Base-by-base conservation (phyloP, 148 eudicot genomes). In the Chenopodium quinoa region DNA sequence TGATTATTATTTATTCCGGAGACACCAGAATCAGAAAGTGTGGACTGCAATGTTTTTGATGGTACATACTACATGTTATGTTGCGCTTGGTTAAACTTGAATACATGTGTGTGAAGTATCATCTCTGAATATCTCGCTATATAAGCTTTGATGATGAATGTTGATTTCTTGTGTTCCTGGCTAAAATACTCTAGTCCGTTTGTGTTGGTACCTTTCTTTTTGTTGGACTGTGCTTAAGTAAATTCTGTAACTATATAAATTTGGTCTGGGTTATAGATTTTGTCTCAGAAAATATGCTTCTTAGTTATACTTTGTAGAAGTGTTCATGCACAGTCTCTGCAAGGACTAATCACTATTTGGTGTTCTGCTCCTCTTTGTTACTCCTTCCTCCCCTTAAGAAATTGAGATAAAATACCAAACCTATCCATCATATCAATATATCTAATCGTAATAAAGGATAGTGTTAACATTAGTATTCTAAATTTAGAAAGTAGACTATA, bases 11-110 rank as follows among this genome's bases (percentile, higher is more conserved):
- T 66, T 91, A 23, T 93, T 93, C 86, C 88, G 89, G 78, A 91
- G 91, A 87, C 90, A 66, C 23, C 97, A 93, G 82, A 91, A 88
- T 87, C 92, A 85, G 85, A 88, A 89, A 89, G 97, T 91, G 52
- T 93, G 94, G 97, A 88, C 92, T 71, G 90, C 97, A 74, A 89
- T 90, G 93, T 89, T 93, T 88, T 81, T 93, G 67, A 93, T 93
- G 97, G 97, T 93, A 93, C 75, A 16, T 79, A 31, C 7, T 32
- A 40, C 44, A 40, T 32, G 72, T 78, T 71, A 50, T 73, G 58
- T 76, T 66, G 29, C 56, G 29, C 73, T 58, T 48, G 78, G 50
- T 62, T 54, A 17, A 73, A 2, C 9, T 25, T 11, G 3, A 67
- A 4, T 9, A 5, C 54, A 46, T 64, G 62, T 23, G 9, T 16